Evolutionary conservation across 2,329 filamentous ascomycete genomes (phyloP).

Genomic region (Sporothrix phasma): DNA sequence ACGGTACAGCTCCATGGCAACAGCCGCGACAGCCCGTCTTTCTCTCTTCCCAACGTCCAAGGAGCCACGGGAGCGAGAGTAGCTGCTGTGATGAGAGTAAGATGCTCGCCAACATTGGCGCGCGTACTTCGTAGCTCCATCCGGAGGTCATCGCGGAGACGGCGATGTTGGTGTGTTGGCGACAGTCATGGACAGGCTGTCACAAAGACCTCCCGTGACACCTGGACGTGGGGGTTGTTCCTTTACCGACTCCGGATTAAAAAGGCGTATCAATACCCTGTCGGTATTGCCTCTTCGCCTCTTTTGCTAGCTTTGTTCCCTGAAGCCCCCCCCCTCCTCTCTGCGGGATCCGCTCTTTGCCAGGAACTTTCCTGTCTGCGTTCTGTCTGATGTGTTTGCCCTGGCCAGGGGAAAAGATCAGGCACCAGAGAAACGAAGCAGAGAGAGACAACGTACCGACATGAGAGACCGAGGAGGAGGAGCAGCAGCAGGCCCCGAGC

Average conservation of each 20-base stretch:
- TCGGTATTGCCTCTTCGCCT: no score
- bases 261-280: neutral
- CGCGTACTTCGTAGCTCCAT: neutral
- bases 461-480: no score
- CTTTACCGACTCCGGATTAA: neutral
- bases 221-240: neutral
- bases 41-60: neutral
- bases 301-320: neutral
- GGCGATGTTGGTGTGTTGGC: neutral
- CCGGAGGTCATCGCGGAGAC: neutral
- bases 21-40: neutral
- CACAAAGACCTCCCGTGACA: neutral
- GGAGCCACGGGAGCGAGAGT: neutral
- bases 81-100: neutral
- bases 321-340: no score
- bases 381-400: slow-evolving; percentile 2
- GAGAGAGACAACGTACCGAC: neutral
- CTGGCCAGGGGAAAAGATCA: neutral
- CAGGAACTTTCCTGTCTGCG: neutral
- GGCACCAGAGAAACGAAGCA: neutral
- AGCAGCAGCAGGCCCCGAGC: neutral
- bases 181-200: neutral
- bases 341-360: neutral
- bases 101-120: neutral
- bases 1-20: neutral